These are phyloP conservation scores for Suhomyces wounanorum DNA, from an alignment of 1,139 yeast species.

Conservation along the genomic window DNA sequence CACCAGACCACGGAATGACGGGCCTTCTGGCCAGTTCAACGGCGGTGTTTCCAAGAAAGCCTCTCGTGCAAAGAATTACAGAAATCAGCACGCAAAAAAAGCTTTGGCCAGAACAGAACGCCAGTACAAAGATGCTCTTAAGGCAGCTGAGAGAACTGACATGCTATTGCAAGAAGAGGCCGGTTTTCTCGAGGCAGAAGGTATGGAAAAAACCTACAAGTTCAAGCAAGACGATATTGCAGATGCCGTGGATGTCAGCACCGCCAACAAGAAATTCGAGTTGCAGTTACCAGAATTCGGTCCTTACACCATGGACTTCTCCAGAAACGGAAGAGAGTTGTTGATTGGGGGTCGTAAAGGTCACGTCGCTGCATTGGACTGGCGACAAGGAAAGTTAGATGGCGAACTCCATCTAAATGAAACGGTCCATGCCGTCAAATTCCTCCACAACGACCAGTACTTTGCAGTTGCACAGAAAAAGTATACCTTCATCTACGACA, in stretches of 20 bases:
- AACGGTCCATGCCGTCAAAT: slow-evolving; percentile 87
- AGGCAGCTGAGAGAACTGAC: slow-evolving; percentile 84
- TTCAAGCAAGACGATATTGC: slow-evolving; percentile 80
- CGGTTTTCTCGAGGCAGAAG: slow-evolving; percentile 90
- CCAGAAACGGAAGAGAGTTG: slow-evolving; percentile 84
- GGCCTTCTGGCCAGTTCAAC: slow-evolving; percentile 21
- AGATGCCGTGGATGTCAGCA: slow-evolving; percentile 74
- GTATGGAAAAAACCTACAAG: slow-evolving; percentile 87
- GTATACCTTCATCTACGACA: slow-evolving; percentile 89
- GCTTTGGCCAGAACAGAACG: slow-evolving; percentile 68
- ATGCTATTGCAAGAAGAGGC: slow-evolving; percentile 78
- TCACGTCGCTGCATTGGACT: slow-evolving; percentile 93
- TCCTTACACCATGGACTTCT: slow-evolving; percentile 80
- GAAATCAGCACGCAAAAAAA: slow-evolving; percentile 66
- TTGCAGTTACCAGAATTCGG: slow-evolving; percentile 78
- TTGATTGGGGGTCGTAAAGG: slow-evolving; percentile 89
- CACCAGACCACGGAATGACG: not conserved
- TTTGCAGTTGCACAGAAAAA: slow-evolving; percentile 98
- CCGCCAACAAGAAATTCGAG: slow-evolving; percentile 75
- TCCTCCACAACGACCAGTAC: slow-evolving; percentile 87
- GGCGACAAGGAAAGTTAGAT: slow-evolving; percentile 83
- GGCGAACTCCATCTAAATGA: slow-evolving; percentile 86
- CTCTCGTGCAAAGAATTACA: slow-evolving; percentile 22
- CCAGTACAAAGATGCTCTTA: slow-evolving; percentile 75
- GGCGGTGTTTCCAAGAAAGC: slow-evolving; percentile 20